Percentiles rank a stretch among this genome's conserved stretches.
phyloP scores from a whole-genome alignment of 345 rosid species.

The Reutealis trisperma region DNA sequence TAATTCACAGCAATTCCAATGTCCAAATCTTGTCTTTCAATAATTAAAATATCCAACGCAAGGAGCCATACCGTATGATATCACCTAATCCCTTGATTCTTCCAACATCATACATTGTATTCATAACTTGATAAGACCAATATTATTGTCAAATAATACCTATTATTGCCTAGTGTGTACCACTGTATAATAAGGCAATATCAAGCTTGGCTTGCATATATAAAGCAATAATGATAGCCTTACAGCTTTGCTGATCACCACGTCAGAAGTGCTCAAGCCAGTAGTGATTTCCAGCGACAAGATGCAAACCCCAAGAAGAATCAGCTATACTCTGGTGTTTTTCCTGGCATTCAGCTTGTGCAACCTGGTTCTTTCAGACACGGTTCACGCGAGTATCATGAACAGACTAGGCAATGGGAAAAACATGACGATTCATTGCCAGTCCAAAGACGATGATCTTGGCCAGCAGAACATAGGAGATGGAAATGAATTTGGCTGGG shows the following conservation, averaged over 20 bases:
- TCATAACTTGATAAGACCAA: not conserved
- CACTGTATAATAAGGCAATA: not conserved
- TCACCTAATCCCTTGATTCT: not conserved
- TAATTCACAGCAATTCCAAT: not conserved
- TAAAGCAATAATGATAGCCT: not conserved
- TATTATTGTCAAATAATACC: not conserved
- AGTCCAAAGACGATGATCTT: conserved; percentile 55
- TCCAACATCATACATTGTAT: not conserved
- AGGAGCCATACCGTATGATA: not conserved
- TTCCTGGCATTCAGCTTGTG: conserved; percentile 25
- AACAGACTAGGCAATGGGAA: conserved; percentile 46
- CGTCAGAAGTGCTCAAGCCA: not conserved
- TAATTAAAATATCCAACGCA: not conserved
- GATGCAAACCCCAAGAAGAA: not conserved
- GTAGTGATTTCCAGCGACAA: not conserved
- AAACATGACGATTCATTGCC: conserved; percentile 56
- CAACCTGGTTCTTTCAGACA: conserved; percentile 21
- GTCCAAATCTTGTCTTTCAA: not conserved
- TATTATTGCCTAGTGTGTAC: not conserved
- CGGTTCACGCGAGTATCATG: conserved; percentile 39
- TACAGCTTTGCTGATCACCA: not conserved
- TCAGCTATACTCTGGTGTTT: not conserved
- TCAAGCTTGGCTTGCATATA: not conserved
- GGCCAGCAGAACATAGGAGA: conserved; percentile 44
- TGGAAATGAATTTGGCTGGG: conserved; percentile 53